phyloP scores from a whole-genome alignment of 768 basidiomycete genomes.

The Strobilomyces dryophilus region DNA sequence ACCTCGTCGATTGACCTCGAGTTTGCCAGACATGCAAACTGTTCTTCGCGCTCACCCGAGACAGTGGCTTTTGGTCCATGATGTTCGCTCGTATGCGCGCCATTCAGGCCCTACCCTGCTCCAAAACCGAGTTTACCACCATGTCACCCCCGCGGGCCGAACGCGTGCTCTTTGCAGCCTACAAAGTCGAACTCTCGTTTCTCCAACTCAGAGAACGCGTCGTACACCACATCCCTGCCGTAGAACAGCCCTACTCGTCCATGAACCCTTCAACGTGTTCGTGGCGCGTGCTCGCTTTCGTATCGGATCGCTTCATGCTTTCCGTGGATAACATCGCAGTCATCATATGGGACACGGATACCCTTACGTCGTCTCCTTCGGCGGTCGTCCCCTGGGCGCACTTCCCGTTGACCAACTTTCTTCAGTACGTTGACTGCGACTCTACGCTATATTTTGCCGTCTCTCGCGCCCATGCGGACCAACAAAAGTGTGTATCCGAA shows the following conservation, averaged over 20 bases:
- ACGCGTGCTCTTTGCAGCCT: constrained; percentile 11
- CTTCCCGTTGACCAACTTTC: constrained; percentile 4
- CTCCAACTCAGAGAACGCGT: constrained; percentile 8
- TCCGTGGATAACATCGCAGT: constrained; percentile 6
- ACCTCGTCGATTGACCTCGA: background rate
- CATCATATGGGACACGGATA: constrained; percentile 16
- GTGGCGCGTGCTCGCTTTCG: constrained; percentile 12
- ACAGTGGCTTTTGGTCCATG: constrained; percentile 16
- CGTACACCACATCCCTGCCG: background rate
- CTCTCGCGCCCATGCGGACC: background rate
- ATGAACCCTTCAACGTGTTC: background rate
- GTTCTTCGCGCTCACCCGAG: constrained; percentile 15
- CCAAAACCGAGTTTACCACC: constrained; percentile 8
- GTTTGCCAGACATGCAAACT: constrained; percentile 22
- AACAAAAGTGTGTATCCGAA: constrained; percentile 11
- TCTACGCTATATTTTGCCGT: constrained; percentile 18
- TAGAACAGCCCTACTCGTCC: background rate
- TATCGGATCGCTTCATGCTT: constrained; percentile 22
- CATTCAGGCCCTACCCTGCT: constrained; percentile 13
- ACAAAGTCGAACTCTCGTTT: constrained; percentile 14
- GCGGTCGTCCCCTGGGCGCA: constrained; percentile 9
- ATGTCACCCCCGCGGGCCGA: constrained; percentile 12
- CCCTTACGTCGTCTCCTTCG: background rate
- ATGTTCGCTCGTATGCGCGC: constrained; percentile 10
- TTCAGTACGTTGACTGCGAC: constrained; percentile 1